Evolutionary conservation across 768 basidiomycete genomes (phyloP), one percentile per base, ranked within the genome.

Genomic region (Strobilomyces dryophilus): DNA sequence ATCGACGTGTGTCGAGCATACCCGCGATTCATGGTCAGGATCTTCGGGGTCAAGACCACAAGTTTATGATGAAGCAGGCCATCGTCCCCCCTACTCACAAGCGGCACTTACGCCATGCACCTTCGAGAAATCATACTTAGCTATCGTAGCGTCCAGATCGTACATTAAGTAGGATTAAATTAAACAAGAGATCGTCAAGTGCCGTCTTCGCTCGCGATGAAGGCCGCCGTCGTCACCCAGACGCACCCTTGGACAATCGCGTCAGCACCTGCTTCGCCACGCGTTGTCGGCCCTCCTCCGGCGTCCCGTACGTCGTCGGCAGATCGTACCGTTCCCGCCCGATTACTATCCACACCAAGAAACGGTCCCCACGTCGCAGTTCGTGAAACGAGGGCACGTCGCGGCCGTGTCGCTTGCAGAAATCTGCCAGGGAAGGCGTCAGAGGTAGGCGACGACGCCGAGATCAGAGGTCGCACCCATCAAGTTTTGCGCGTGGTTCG

Each of bases 341-440:
- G 39, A 78, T 71, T 52, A 76, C 66, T n/a, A 78, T 73, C 78
- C 78, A 79, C 5, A 76, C 76, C 32, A 70, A 74, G 49, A 70
- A 74, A 12, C 47, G 57, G 20, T 43, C 49, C 21, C 56, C 43
- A 1, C 18, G 36, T 32, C 52, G 49, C 56, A 68, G 63, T 45
- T 73, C 58, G 42, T 69, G 63, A 49, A 78, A 73, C 52, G 61
- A 61, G 0, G 78, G 77, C 10, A 45, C 57, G 4, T 66, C 57
- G 32, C 55, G 48, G 10, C 50, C 54, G 26, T 52, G 60, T 5
- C 20, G 51, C 0, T 41, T 34, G 31, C 65, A 61, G 59, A 64
- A 54, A 52, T 61, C 56, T 72, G 60, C 29, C 40, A 8, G 42
- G 20, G 24, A 17, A 14, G 14, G 10, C 34, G 2, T 4, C 24